Conservation (phyloP, 2,329 filamentous ascomycete genomes). For the Zarea fungicola region DNA sequence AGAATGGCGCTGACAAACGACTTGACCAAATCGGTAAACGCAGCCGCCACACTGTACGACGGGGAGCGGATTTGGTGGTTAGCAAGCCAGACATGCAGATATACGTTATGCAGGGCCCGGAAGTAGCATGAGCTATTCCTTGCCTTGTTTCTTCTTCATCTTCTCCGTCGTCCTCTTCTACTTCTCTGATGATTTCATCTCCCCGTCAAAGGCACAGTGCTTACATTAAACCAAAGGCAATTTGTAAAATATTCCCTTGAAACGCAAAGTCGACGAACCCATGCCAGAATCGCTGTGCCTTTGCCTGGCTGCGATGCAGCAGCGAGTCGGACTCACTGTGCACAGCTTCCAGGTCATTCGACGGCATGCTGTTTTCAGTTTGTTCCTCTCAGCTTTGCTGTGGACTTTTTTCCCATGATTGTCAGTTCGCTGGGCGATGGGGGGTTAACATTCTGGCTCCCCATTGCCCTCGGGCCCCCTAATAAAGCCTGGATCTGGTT, state of each 20-base stretch:
- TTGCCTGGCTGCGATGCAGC: constrained; percentile 41
- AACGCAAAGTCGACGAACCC: constrained; percentile 70
- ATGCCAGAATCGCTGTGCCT: constrained; percentile 48
- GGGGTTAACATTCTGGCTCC: no score
- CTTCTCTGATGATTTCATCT: no score
- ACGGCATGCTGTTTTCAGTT: constrained; percentile 21
- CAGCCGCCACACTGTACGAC: constrained; percentile 54
- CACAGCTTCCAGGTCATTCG: constrained; percentile 31
- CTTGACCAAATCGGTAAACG: constrained; percentile 67
- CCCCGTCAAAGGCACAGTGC: no score
- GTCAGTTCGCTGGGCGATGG: no score
- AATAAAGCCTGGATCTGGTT: no score
- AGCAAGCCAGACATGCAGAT: not conserved
- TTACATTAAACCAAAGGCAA: constrained; percentile 70
- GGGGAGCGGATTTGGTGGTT: not conserved
- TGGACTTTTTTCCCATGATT: no score
- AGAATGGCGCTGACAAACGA: constrained; percentile 67
- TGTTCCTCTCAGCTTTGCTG: not conserved
- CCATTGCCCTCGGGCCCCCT: no score
- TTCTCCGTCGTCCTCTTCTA: no score
- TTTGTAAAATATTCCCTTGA: constrained; percentile 69
- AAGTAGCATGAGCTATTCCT: not conserved
- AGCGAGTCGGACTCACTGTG: constrained; percentile 32
- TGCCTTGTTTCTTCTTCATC: no score
- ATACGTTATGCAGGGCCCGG: not conserved